Evolutionary conservation across 352 stramenopile genomes (phyloP).

Genomic region (Phytophthora brassicae): DNA sequence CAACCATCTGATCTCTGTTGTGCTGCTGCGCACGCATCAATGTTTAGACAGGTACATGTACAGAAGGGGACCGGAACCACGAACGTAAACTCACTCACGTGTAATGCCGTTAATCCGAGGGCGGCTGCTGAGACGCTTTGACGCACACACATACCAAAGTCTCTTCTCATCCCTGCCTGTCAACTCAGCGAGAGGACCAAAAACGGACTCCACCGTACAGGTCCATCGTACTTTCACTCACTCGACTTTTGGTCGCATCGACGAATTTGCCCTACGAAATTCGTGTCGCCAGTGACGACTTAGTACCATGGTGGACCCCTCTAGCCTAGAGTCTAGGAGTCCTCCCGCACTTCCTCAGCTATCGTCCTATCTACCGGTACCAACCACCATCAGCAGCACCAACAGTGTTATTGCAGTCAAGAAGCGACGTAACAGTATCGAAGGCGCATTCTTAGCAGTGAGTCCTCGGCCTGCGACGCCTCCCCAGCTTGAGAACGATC

Average conservation of each 20-base stretch:
- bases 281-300: background rate
- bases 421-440: constrained; percentile 26
- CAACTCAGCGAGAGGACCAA: constrained; percentile 20
- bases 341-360: constrained; percentile 19
- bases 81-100: constrained; percentile 20
- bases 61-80: constrained; percentile 2
- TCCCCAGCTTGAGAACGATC: constrained; percentile 5
- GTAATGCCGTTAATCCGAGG: constrained; percentile 18
- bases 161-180: constrained; percentile 20
- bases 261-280: background rate
- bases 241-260: constrained; percentile 7
- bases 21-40: constrained; percentile 22
- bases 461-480: constrained; percentile 4
- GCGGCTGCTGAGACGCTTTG: constrained; percentile 19
- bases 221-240: constrained; percentile 13
- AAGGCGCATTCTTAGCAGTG: constrained; percentile 19
- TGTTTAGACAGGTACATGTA: constrained; percentile 28
- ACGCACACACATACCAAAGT: constrained; percentile 13
- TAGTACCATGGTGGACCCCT: constrained; percentile 11
- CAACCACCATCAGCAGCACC: constrained; percentile 8
- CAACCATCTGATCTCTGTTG: constrained; percentile 21
- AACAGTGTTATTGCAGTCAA: constrained; percentile 9
- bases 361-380: constrained; percentile 24
- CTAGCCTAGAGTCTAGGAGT: no score
- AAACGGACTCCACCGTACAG: constrained; percentile 2